A percentile compares a stretch with the other conserved stretches of the same genome.
Evolutionary conservation across 164 flowering plant species (phyloP).

Genomic region (Malania oleifera): DNA sequence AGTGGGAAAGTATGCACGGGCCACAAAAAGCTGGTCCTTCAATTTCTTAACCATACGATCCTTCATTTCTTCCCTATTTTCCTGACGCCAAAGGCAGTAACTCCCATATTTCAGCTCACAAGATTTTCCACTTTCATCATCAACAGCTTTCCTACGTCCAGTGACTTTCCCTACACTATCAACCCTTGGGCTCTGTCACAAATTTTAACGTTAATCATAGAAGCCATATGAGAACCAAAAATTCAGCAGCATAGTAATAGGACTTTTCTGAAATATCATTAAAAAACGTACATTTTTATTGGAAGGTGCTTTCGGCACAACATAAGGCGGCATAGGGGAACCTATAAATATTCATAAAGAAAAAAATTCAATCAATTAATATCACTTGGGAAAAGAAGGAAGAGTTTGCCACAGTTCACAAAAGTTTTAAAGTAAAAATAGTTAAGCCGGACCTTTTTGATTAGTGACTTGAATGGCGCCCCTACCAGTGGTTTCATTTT

Average conservation of each 20-base stretch:
- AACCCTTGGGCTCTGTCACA: conserved; percentile 24
- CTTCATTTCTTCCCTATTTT: conserved; percentile 69
- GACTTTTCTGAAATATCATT: background rate
- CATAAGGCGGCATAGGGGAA: conserved; percentile 10
- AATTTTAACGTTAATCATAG: conserved; percentile 6
- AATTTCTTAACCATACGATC: conserved; percentile 74
- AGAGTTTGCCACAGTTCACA: background rate
- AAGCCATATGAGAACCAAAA: background rate
- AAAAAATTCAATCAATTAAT: background rate
- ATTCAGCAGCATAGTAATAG: background rate
- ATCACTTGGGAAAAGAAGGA: background rate
- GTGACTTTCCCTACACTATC: conserved; percentile 13
- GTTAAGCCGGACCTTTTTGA: conserved; percentile 16
- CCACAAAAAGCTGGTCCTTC: conserved; percentile 88
- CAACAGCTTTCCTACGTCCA: conserved; percentile 16
- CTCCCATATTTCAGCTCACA: conserved; percentile 86
- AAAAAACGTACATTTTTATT: conserved; percentile 29
- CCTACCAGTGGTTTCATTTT: conserved; percentile 18
- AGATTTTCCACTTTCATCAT: conserved; percentile 39
- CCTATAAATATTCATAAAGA: conserved; percentile 24
- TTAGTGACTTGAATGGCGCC: conserved; percentile 9
- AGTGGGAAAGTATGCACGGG: conserved; percentile 89
- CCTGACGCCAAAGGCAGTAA: conserved; percentile 85
- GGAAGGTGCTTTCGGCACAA: conserved; percentile 13
- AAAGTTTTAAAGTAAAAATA: background rate